phyloP scores from a whole-genome alignment of 352 stramenopile genomes.

The Phytophthora citrophthora region DNA sequence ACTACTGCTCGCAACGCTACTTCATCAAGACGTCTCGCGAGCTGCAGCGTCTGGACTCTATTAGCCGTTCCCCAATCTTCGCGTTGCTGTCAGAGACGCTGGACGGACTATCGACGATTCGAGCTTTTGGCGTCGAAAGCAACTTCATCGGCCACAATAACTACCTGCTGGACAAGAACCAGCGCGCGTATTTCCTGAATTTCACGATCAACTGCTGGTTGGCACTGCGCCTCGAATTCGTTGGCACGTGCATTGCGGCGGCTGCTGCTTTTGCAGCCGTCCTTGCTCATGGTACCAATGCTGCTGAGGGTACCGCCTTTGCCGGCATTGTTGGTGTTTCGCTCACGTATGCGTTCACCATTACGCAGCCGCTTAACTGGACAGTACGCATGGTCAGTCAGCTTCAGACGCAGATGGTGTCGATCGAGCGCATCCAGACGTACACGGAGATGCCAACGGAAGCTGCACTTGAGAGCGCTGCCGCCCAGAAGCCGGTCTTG shows the following conservation, averaged over 20 bases:
- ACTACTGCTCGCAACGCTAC: slow-evolving; percentile 46
- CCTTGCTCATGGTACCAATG: slow-evolving; percentile 71
- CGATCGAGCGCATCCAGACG: slow-evolving; percentile 20
- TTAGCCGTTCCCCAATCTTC: slow-evolving; percentile 92
- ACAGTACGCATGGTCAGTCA: slow-evolving; percentile 24
- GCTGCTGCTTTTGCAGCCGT: slow-evolving; percentile 61
- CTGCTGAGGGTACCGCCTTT: slow-evolving; percentile 28
- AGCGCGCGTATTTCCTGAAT: slow-evolving; percentile 74
- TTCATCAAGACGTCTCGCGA: slow-evolving; percentile 89
- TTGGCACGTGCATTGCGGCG: slow-evolving; percentile 55
- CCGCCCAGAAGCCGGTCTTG: slow-evolving; percentile 5
- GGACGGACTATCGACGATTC: slow-evolving; percentile 93
- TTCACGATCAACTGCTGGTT: slow-evolving; percentile 80
- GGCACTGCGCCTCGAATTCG: slow-evolving; percentile 20
- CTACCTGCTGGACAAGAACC: slow-evolving; percentile 64
- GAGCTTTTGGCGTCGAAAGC: slow-evolving; percentile 52
- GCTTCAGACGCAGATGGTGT: slow-evolving; percentile 25
- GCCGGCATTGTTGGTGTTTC: slow-evolving; percentile 36
- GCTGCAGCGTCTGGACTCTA: slow-evolving; percentile 94
- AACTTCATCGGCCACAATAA: slow-evolving; percentile 22
- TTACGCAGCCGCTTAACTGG: slow-evolving; percentile 18
- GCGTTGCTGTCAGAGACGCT: slow-evolving; percentile 93
- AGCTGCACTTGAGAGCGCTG: slow-evolving; percentile 13
- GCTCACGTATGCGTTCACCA: slow-evolving; percentile 40
- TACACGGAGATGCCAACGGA: slow-evolving; percentile 23